Evolutionary conservation across 2,329 filamentous ascomycete species (phyloP).

Genomic region (Rhynchosporium graminicola): DNA sequence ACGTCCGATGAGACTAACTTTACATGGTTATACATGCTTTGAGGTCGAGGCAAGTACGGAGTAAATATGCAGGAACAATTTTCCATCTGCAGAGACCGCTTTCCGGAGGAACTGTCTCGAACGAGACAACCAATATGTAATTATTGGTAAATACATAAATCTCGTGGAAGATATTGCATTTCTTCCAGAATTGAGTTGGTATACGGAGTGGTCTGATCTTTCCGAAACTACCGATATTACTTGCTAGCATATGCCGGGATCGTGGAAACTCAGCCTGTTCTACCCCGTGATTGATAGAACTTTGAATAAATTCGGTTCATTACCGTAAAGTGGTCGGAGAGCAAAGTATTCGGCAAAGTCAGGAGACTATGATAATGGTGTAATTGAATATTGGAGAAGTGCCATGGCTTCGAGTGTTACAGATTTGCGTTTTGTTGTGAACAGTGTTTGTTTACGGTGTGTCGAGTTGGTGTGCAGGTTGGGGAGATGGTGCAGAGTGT

Average conservation of each 20-base stretch:
- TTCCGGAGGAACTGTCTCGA: neutral
- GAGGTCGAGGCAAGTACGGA: too few species aligned
- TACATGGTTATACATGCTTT: neutral
- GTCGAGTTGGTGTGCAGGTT: too few species aligned
- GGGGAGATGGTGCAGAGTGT: too few species aligned
- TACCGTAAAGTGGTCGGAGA: neutral
- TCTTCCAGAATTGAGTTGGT: neutral
- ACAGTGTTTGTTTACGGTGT: too few species aligned
- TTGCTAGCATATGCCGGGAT: conserved; percentile 3
- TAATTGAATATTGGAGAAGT: too few species aligned
- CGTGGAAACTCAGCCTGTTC: neutral
- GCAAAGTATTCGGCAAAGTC: too few species aligned
- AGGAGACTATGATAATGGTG: too few species aligned
- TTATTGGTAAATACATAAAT: neutral
- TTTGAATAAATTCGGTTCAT: neutral
- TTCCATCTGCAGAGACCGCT: neutral
- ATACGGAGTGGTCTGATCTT: neutral
- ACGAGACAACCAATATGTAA: neutral
- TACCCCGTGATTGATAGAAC: neutral
- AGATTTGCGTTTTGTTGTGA: too few species aligned
- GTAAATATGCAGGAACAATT: conserved; percentile 4
- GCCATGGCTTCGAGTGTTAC: too few species aligned
- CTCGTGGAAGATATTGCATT: neutral
- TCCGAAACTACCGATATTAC: neutral
- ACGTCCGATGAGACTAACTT: neutral